These are phyloP conservation scores for Ramalina intermedia DNA, from an alignment of 495 filamentous ascomycete genomes.

Conservation along the genomic window DNA sequence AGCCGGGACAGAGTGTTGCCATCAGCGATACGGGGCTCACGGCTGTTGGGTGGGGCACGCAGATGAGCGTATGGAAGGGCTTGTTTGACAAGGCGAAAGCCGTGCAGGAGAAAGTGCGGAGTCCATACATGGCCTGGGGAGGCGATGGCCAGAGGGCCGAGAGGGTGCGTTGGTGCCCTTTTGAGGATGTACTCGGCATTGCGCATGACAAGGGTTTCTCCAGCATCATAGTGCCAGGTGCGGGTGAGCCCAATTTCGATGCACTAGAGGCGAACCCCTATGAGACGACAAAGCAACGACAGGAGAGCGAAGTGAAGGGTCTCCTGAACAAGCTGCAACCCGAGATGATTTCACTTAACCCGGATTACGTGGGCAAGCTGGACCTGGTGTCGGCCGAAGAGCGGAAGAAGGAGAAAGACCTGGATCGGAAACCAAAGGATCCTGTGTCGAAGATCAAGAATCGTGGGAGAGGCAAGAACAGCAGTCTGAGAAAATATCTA, in stretches of 20 bases:
- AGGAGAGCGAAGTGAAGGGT: conserved; percentile 78
- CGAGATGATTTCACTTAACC: conserved; percentile 92
- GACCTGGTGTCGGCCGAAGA: conserved; percentile 64
- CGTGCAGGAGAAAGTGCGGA: conserved; percentile 65
- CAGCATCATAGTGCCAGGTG: conserved; percentile 77
- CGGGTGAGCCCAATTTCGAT: conserved; percentile 94
- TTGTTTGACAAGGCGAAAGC: conserved; percentile 56
- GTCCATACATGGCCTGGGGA: conserved; percentile 87
- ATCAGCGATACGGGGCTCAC: conserved; percentile 82
- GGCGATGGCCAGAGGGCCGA: conserved; percentile 73
- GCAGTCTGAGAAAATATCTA: conserved; percentile 67
- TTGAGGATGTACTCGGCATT: conserved; percentile 80
- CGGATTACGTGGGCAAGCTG: conserved; percentile 74
- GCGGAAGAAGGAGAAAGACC: conserved; percentile 55
- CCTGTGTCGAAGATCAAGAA: conserved; percentile 55
- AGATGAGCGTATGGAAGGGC: conserved; percentile 77
- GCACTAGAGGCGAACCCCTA: conserved; percentile 91
- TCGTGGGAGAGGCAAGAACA: conserved; percentile 82
- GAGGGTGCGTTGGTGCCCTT: conserved; percentile 80
- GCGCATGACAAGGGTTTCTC: conserved; percentile 77
- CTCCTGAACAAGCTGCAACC: conserved; percentile 89
- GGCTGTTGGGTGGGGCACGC: conserved; percentile 84
- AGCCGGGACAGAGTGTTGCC: conserved; percentile 68
- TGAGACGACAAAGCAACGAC: conserved; percentile 82
- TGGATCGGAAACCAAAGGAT: conserved; percentile 59